Conservation (phyloP, 1,284 basidiomycete species). For the Ustilago trichophora region DNA sequence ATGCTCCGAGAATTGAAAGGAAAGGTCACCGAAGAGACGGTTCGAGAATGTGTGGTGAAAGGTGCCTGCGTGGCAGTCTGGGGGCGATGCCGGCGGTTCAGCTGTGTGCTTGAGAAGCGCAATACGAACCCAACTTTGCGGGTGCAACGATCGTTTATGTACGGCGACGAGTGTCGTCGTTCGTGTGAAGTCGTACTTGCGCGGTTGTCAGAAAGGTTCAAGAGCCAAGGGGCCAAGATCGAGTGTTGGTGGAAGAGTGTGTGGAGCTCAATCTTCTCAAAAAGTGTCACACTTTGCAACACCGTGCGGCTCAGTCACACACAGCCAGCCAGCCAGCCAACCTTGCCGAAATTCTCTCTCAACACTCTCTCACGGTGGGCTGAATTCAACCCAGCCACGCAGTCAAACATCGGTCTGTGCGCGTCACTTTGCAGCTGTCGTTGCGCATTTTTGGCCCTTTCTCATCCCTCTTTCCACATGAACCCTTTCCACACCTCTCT, state of each 20-base stretch:
- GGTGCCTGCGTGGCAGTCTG: too few species aligned
- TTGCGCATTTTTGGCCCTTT: slow-evolving; percentile 1
- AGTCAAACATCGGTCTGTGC: slow-evolving; percentile 26
- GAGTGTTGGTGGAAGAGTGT: too few species aligned
- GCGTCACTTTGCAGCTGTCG: slow-evolving; percentile 16
- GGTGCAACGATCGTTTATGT: too few species aligned
- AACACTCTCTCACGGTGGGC: background rate
- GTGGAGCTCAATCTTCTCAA: too few species aligned
- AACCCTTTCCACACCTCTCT: background rate
- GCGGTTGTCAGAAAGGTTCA: too few species aligned
- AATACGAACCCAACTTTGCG: too few species aligned
- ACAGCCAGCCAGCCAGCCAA: background rate
- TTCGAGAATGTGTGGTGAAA: background rate
- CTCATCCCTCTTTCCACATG: background rate
- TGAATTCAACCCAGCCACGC: background rate
- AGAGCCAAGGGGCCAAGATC: too few species aligned
- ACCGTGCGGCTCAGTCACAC: background rate
- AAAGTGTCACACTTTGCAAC: background rate
- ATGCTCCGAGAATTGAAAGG: background rate
- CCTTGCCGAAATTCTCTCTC: too few species aligned
- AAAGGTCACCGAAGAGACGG: background rate
- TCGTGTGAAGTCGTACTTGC: too few species aligned
- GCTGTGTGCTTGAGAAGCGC: background rate
- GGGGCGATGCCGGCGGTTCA: slow-evolving; percentile 18
- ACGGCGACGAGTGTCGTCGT: too few species aligned